A percentile compares a stretch with the other conserved stretches of the same genome.
phyloP scores from a whole-genome alignment of 2,329 filamentous ascomycete genomes.

The Biscogniauxia marginata region DNA sequence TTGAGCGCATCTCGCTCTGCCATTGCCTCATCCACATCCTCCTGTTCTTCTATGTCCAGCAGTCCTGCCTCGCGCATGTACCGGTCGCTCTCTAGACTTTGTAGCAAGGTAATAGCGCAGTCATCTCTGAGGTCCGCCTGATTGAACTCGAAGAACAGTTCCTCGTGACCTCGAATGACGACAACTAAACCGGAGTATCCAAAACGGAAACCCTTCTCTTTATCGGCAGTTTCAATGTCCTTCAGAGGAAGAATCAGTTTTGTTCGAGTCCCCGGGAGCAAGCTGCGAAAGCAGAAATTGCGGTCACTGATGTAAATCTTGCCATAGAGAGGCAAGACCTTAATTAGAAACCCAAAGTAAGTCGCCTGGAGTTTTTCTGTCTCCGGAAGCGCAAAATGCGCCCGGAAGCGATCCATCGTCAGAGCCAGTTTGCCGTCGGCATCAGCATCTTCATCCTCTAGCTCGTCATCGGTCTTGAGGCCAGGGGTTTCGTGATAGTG shows the following conservation, averaged over 20 bases:
- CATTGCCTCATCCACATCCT: conserved; percentile 71
- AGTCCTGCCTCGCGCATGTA: conserved; percentile 69
- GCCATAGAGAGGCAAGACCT: conserved; percentile 87
- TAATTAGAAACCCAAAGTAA: conserved; percentile 89
- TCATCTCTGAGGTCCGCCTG: conserved; percentile 79
- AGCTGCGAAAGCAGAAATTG: conserved; percentile 88
- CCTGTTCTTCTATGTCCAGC: conserved; percentile 65
- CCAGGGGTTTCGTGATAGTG: conserved; percentile 72
- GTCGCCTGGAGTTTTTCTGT: conserved; percentile 82
- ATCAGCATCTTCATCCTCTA: conserved; percentile 52
- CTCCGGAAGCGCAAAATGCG: conserved; percentile 85
- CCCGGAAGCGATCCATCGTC: conserved; percentile 78
- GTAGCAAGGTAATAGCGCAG: conserved; percentile 78
- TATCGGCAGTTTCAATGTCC: conserved; percentile 89
- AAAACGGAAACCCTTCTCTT: conserved; percentile 91
- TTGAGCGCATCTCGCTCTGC: conserved; percentile 80
- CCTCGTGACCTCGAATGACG: conserved; percentile 91
- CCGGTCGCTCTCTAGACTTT: conserved; percentile 69
- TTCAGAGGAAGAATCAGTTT: conserved; percentile 89
- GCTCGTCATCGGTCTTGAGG: conserved; percentile 53
- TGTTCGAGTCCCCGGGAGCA: conserved; percentile 84
- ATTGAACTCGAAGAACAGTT: conserved; percentile 93
- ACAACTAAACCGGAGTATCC: conserved; percentile 88
- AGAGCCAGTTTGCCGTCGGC: conserved; percentile 61
- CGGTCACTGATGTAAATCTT: conserved; percentile 92